These are phyloP conservation scores for Trifolium repens DNA, from an alignment of 306 rosid genomes.

Conservation along the genomic window DNA sequence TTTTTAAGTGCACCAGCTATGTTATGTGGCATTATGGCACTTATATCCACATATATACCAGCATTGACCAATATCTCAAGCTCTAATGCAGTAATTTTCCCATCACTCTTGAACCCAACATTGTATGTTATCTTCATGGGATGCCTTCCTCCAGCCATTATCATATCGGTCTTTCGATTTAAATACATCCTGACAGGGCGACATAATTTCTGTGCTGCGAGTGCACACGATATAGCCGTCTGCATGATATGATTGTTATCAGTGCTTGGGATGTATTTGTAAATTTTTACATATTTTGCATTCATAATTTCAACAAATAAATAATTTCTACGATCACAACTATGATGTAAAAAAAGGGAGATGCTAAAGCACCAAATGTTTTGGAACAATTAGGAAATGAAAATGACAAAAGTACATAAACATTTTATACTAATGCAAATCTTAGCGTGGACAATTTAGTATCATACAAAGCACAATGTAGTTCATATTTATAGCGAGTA, in stretches of 20 bases:
- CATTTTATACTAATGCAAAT: conserved; percentile 11
- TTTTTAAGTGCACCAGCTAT: conserved; percentile 49
- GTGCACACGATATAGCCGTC: conserved; percentile 86
- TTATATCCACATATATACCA: conserved; percentile 70
- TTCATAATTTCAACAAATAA: background rate
- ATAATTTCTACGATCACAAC: too few species aligned
- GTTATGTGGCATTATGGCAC: conserved; percentile 62
- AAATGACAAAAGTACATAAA: conserved; percentile 5
- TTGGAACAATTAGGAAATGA: background rate
- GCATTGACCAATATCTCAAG: conserved; percentile 80
- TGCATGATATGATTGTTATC: conserved; percentile 47
- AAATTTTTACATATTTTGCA: background rate
- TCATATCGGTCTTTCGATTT: conserved; percentile 88
- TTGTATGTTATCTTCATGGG: conserved; percentile 85
- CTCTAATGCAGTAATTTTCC: conserved; percentile 83
- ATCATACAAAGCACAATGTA: conserved; percentile 19
- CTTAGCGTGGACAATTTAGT: background rate
- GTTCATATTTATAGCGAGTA: conserved; percentile 4
- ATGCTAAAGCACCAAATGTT: too few species aligned
- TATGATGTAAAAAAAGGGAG: too few species aligned
- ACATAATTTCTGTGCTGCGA: conserved; percentile 78
- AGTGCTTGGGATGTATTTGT: conserved; percentile 20
- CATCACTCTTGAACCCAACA: conserved; percentile 83
- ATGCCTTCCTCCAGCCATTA: conserved; percentile 97
- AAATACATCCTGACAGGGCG: conserved; percentile 81